phyloP scores from a whole-genome alignment of 176 grass and related monocot species.

The Lolium multiflorum region DNA sequence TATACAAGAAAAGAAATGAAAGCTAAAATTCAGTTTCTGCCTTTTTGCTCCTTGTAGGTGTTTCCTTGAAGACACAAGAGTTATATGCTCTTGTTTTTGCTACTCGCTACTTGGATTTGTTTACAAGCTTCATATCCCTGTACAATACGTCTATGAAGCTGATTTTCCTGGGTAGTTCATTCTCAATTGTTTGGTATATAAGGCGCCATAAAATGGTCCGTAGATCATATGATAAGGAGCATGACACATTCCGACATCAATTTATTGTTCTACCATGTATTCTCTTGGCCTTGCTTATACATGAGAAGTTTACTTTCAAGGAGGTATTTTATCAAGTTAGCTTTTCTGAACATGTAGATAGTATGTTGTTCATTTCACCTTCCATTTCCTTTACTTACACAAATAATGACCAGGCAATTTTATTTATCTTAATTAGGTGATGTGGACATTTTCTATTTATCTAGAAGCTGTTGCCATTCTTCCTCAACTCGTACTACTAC shows the following conservation, averaged over 20 bases:
- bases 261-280: constrained; percentile 69
- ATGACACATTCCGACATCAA: constrained; percentile 73
- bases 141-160: constrained; percentile 80
- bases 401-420: not conserved
- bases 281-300: constrained; percentile 67
- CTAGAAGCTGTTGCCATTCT: constrained; percentile 81
- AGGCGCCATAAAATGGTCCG: constrained; percentile 72
- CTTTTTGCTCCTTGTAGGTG: constrained; percentile 38
- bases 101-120: constrained; percentile 77
- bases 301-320: constrained; percentile 67
- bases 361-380: not conserved
- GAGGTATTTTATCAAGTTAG: constrained; percentile 45
- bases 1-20: not conserved
- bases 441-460: constrained; percentile 78
- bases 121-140: constrained; percentile 58
- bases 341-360: constrained; percentile 14
- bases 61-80: constrained; percentile 86
- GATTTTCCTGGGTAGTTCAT: constrained; percentile 74
- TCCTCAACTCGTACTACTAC: constrained; percentile 75
- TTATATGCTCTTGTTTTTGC: constrained; percentile 80
- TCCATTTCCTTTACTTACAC: constrained; percentile 6
- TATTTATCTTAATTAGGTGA: constrained; percentile 38
- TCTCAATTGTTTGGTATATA: constrained; percentile 87
- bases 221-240: constrained; percentile 80
- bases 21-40: not conserved